Conservation (phyloP, 2,329 filamentous ascomycete genomes). For the Akanthomyces lecanii region DNA sequence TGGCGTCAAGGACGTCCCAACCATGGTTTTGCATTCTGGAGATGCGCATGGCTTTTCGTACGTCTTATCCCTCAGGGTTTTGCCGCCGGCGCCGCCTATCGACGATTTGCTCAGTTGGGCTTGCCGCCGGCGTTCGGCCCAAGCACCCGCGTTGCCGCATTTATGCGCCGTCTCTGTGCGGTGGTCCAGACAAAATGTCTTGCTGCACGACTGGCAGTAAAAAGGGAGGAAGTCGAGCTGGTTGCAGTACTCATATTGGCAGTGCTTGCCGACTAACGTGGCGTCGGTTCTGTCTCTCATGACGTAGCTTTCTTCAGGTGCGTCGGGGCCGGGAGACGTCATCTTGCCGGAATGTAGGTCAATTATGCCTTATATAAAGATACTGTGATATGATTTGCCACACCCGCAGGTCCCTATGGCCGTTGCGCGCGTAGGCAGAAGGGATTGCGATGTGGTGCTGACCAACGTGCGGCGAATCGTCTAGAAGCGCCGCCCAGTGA, state of each 20-base stretch:
- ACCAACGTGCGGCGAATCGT: conserved; percentile 15
- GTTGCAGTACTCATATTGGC: conserved; percentile 86
- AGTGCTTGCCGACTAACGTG: conserved; percentile 83
- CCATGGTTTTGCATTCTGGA: conserved; percentile 62
- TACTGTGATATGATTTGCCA: background rate
- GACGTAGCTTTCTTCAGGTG: conserved; percentile 56
- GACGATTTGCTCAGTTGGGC: conserved; percentile 51
- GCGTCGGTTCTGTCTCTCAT: conserved; percentile 73
- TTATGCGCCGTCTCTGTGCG: conserved; percentile 79
- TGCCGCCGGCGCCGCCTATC: conserved; percentile 45
- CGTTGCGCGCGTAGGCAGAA: conserved; percentile 11
- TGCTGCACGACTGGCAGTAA: conserved; percentile 80
- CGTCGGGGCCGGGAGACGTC: conserved; percentile 43
- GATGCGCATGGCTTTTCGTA: conserved; percentile 65
- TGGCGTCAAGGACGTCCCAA: conserved; percentile 64
- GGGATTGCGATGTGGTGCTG: conserved; percentile 13
- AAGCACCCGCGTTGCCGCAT: conserved; percentile 57
- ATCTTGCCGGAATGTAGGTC: conserved; percentile 34
- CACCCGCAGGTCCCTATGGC: background rate
- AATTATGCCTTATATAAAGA: background rate
- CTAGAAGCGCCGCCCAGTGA: conserved; percentile 15
- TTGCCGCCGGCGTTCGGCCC: conserved; percentile 54
- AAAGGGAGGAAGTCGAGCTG: conserved; percentile 97
- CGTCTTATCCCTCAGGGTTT: conserved; percentile 50
- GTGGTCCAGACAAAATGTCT: conserved; percentile 90